These are phyloP conservation scores for Friedmanniomyces endolithicus DNA, from an alignment of 495 filamentous ascomycete species.

Conservation along the genomic window DNA sequence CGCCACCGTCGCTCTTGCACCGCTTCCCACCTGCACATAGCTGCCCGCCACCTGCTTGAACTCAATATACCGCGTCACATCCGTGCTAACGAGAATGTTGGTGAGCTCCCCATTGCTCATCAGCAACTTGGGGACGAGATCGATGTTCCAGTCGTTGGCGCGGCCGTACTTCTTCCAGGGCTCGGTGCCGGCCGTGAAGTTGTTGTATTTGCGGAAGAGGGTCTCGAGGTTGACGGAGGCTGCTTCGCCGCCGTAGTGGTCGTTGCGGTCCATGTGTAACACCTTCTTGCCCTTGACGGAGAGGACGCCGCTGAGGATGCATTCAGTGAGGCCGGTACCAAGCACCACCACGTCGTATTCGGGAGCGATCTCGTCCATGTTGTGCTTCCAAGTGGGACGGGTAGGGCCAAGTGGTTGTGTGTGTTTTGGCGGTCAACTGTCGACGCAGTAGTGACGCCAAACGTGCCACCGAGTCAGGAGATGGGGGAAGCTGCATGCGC, in stretches of 20 bases:
- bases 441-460: not conserved
- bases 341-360: conserved; percentile 98
- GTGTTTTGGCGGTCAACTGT: conserved; percentile 1
- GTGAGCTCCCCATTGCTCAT: conserved; percentile 98
- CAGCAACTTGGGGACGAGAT: conserved; percentile 91
- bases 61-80: conserved; percentile 93
- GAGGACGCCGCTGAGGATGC: conserved; percentile 92
- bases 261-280: conserved; percentile 96
- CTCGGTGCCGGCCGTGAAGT: conserved; percentile 66
- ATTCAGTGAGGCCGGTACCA: conserved; percentile 96
- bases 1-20: conserved; percentile 73
- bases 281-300: conserved; percentile 99
- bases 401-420: not conserved
- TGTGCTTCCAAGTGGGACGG: conserved; percentile 8
- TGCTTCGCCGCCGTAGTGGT: conserved; percentile 97
- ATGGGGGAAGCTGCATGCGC: not conserved
- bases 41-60: conserved; percentile 98
- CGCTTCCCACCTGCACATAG: conserved; percentile 82
- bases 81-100: conserved; percentile 91
- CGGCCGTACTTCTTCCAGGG: conserved; percentile 96
- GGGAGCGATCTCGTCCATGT: conserved; percentile 89
- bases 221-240: conserved; percentile 91
- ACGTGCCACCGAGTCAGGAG: not conserved
- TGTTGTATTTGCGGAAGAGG: conserved; percentile 93
- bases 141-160: conserved; percentile 98